Evolutionary conservation across 163 green algal species (phyloP).

Genomic region (Chlorella variabilis): DNA sequence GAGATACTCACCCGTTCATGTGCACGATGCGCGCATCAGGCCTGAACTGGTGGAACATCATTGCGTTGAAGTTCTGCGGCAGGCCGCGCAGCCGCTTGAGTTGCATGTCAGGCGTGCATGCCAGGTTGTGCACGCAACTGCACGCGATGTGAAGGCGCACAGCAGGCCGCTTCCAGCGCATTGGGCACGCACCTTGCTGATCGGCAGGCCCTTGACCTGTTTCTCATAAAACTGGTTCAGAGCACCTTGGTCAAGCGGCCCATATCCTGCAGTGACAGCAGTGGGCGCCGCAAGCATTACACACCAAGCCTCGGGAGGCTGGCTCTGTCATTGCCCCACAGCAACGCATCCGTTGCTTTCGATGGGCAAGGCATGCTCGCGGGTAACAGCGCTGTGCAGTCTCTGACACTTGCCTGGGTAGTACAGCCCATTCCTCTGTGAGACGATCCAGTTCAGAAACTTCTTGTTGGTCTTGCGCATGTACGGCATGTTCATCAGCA

Average conservation of each 20-base stretch:
- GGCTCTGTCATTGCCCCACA: no score
- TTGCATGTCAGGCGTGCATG: not conserved
- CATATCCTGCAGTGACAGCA: conserved; percentile 17
- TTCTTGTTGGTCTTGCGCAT: conserved; percentile 47
- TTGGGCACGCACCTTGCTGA: conserved; percentile 2
- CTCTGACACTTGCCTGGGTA: conserved; percentile 28
- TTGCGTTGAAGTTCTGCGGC: conserved; percentile 26
- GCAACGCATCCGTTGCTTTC: no score
- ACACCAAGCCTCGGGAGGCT: no score
- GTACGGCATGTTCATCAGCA: conserved; percentile 58
- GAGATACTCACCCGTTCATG: conserved; percentile 21
- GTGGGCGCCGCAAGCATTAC: not conserved
- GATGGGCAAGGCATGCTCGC: no score
- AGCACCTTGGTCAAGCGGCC: conserved; percentile 43
- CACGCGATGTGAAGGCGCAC: no score
- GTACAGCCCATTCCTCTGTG: conserved; percentile 33
- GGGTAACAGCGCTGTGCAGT: no score
- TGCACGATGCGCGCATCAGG: conserved; percentile 21
- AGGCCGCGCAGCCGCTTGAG: not conserved
- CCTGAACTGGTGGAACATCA: conserved; percentile 4
- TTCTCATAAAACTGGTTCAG: conserved; percentile 48
- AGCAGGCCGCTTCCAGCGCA: not conserved
- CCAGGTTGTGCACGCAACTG: no score
- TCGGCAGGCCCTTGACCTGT: conserved; percentile 10
- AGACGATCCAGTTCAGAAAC: conserved; percentile 50